A percentile compares a stretch with the other conserved stretches of the same genome.
Evolutionary conservation across 352 stramenopile species (phyloP).

Genomic region (Globisporangium megalacanthum): DNA sequence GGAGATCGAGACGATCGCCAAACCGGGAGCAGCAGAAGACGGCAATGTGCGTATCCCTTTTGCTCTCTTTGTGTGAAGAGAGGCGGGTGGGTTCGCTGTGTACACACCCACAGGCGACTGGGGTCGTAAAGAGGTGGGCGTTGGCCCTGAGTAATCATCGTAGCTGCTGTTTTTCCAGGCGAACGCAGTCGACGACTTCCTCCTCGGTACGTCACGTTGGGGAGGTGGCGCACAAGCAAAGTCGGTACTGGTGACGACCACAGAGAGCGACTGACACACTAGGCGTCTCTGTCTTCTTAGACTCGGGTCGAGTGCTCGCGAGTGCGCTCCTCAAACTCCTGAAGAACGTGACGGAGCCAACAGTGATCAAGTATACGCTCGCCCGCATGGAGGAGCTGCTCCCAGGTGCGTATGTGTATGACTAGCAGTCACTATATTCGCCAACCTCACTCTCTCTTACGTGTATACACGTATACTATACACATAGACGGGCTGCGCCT

Average conservation of each 20-base stretch:
- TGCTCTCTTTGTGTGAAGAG: background rate
- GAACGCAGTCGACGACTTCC: conserved; percentile 70
- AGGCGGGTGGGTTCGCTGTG: background rate
- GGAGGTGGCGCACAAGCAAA: no score
- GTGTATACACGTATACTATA: background rate
- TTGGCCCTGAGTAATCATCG: conserved; percentile 16
- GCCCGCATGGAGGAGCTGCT: conserved; percentile 84
- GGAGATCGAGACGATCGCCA: conserved; percentile 74
- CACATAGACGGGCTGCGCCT: conserved; percentile 60
- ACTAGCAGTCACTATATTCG: background rate
- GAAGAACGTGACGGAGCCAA: conserved; percentile 86
- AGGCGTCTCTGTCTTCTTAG: conserved; percentile 13
- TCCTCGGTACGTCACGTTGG: conserved; percentile 34
- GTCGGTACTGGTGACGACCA: no score
- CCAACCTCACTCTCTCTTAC: background rate
- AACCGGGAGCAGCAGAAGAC: conserved; percentile 46
- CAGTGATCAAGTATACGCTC: conserved; percentile 83
- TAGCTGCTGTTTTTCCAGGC: conserved; percentile 26
- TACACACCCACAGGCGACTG: no score
- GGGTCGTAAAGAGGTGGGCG: background rate
- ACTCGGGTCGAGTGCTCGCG: conserved; percentile 56
- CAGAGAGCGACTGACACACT: background rate
- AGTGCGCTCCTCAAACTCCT: conserved; percentile 76
- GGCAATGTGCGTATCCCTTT: conserved; percentile 33
- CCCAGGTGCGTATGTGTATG: conserved; percentile 30